Base-by-base conservation (phyloP, 768 basidiomycete species). In the Tubosaeta sp. region DNA sequence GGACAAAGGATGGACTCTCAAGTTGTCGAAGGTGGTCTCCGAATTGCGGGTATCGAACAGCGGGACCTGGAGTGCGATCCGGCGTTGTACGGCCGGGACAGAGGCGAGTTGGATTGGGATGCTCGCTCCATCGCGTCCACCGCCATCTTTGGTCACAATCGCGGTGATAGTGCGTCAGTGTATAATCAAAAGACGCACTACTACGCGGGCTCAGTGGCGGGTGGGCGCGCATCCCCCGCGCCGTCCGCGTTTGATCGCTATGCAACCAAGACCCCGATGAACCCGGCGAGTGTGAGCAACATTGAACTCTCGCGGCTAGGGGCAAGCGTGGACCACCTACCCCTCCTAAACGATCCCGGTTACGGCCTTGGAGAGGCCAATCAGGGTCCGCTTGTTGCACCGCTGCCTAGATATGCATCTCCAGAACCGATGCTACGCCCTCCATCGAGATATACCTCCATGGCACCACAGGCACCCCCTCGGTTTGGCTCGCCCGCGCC, bases 41-140 rank as follows among this genome's bases (percentile, higher is more conserved):
- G 76, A 67, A 91, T 93, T 70, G 91, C 91, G 42, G 87, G 81
- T 57, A 77, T 93, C 62, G 80, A 86, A 52, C 84, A 92, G 79
- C 74, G 72, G 57, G 87, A 93, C 55, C 75, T 93, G 43, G 89
- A 86, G 66, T 91, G 90, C 64, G 91, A 92, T 61, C 88, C 86
- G n/a, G 74, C 68, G 7, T 69, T 88, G 17, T 93, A 92, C 61
- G 79, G 77, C 58, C 83, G 88, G 14, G 91, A 93, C 64, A 77
- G 87, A 54, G 91, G 89, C 48, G 91, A 95, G 67, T 65, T 85
- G 44, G 91, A 95, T 60, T 95, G 90, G 91, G 94, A 97, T 59
- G 76, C 78, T 42, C 82, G 84, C 8, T 92, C 90, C 0, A 75
- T 92, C 58, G 77, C 83, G 6, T 84, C 85, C 10, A 75, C 78